Percentiles rank a stretch among this genome's conserved stretches.
Evolutionary conservation across 331 rosid genomes (phyloP).

Genomic region (Acacia concinna): DNA sequence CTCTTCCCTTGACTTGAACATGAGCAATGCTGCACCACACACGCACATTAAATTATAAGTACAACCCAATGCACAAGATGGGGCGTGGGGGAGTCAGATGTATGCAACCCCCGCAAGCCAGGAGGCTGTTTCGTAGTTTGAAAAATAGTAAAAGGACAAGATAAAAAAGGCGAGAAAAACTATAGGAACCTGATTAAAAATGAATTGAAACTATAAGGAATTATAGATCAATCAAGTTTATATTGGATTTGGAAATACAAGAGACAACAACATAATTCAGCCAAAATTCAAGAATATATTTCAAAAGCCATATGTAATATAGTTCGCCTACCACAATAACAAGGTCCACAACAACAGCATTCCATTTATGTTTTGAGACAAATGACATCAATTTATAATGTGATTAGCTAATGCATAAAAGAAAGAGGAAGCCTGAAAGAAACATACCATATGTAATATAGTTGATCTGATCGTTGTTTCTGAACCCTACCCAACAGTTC

Average conservation of each 20-base stretch:
- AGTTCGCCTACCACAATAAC: not conserved
- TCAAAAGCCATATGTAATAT: not conserved
- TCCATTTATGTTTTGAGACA: not conserved
- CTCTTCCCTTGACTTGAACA: constrained; percentile 55
- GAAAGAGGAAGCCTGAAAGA: constrained; percentile 6
- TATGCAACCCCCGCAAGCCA: too few species aligned
- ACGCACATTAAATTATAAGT: too few species aligned
- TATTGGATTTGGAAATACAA: not conserved
- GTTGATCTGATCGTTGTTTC: constrained; percentile 44
- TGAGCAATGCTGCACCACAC: constrained; percentile 59
- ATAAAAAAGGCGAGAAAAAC: too few species aligned
- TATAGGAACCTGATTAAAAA: too few species aligned
- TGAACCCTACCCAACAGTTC: constrained; percentile 70
- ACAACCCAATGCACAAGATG: too few species aligned
- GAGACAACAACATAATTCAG: not conserved
- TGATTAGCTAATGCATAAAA: not conserved
- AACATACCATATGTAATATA: constrained; percentile 60
- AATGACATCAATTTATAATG: not conserved
- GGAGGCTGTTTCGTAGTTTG: too few species aligned
- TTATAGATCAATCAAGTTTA: not conserved
- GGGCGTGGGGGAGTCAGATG: too few species aligned
- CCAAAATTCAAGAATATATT: not conserved
- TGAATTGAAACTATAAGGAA: too few species aligned
- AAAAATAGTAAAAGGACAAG: too few species aligned
- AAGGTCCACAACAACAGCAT: not conserved